These are phyloP conservation scores for Paradendryphiella salina DNA, from an alignment of 2,329 filamentous ascomycete genomes.

Conservation along the genomic window DNA sequence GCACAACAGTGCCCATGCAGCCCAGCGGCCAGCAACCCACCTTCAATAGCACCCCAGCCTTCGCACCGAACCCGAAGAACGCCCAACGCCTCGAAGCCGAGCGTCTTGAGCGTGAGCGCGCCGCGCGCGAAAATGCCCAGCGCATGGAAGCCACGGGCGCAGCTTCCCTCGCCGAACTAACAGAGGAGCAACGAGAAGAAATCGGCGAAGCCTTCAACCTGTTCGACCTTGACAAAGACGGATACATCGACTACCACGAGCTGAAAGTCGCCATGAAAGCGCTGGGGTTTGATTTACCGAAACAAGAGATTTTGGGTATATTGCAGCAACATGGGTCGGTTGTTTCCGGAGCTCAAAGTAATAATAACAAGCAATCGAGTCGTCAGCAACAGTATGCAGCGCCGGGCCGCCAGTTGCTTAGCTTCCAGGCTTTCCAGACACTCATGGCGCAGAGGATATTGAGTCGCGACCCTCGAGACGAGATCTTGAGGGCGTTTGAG, in stretches of 20 bases:
- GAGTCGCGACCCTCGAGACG: constrained; percentile 82
- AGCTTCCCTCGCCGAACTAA: constrained; percentile 60
- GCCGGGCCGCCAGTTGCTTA: constrained; percentile 66
- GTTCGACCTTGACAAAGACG: constrained; percentile 96
- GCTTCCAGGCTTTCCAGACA: constrained; percentile 71
- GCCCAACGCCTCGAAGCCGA: constrained; percentile 48
- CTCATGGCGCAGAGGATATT: constrained; percentile 78
- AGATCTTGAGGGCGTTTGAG: constrained; percentile 87
- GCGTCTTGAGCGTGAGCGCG: constrained; percentile 48
- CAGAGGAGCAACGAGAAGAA: constrained; percentile 88
- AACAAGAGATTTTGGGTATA: constrained; percentile 78
- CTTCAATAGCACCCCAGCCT: constrained; percentile 42
- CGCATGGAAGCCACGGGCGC: constrained; percentile 52
- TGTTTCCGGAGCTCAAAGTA: constrained; percentile 8
- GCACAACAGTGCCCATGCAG: constrained; percentile 28
- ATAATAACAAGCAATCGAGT: constrained; percentile 3
- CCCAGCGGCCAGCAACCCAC: constrained; percentile 23
- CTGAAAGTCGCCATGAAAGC: constrained; percentile 96
- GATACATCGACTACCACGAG: constrained; percentile 95
- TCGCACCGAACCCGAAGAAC: constrained; percentile 50
- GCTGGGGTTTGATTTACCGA: constrained; percentile 88
- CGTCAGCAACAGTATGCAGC: constrained; percentile 21
- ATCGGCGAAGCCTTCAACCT: constrained; percentile 95
- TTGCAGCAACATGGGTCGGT: constrained; percentile 72
- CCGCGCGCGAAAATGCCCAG: constrained; percentile 42